Evolutionary conservation across 257 asterid genomes (phyloP), one percentile per base, ranked within the genome.

Genomic region (Plantago major): DNA sequence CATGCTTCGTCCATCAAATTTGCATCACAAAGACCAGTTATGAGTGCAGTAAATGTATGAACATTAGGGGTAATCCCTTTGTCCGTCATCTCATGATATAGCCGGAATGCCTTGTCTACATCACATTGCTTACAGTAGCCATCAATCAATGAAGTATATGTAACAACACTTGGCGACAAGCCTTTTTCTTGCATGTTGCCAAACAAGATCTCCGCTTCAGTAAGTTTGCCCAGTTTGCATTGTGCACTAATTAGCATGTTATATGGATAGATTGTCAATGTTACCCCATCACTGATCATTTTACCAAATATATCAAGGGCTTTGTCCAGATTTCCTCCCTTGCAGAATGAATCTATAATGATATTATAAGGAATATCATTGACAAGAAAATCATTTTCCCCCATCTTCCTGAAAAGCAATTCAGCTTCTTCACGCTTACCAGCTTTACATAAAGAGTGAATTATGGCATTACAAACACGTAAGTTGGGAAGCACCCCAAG

Each of bases 71-170:
- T 74, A 68, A 86, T 81, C 63, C 94, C 97, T 72, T 84, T 86
- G 3, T 81, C 88, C 0, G 77, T 78, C 99, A 92, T 92, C 82
- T 89, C 89, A 50, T 84, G 86, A 81, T 82, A 86, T 40, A 86
- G 65, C 64, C 76, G 54, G 56, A 89, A 75, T 22, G 96, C 97
- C 84, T 84, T 76, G 46, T 80, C 78, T 43, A 80, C 76, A 59
- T 82, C 80, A 19, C 76, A 76, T 71, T 76, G 84, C 79, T 80
- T 85, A 62, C 89, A 81, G 58, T 78, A 92, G 26, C 95, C 97
- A 65, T 83, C 96, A 42, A 92, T 83, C 78, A 92, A 74, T 30
- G 95, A 84, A 5, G 96, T 92, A 61, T 89, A 92, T 5, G 97
- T 89, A 47, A 92, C 94, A 60, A 86, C 97, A 43, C 84, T 87